Evolutionary conservation across 2,329 filamentous ascomycete species (phyloP).

Genomic region (Calonectria hongkongensis): DNA sequence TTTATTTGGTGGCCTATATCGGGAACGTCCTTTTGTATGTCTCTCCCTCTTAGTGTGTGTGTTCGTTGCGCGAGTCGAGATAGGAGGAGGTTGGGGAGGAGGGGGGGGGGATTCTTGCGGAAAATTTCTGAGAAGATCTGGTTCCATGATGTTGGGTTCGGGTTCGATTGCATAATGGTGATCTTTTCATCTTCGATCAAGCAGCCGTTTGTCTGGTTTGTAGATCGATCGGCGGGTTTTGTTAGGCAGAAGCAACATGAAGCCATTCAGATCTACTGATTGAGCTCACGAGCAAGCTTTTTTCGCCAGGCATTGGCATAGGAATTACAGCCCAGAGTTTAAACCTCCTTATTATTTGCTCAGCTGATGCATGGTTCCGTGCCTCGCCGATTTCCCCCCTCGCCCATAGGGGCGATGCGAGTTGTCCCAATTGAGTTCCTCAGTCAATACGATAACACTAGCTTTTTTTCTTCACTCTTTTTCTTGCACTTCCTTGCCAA

Average conservation of each 20-base stretch:
- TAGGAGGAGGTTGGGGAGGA: not conserved
- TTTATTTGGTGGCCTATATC: not conserved
- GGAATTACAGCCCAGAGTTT: not conserved
- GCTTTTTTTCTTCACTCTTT: not conserved
- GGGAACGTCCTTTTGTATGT: slow-evolving; percentile 17
- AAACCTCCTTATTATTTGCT: not conserved
- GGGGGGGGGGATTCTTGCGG: not conserved
- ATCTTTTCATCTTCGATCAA: not conserved
- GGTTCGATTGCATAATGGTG: not conserved
- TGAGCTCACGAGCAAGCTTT: not conserved
- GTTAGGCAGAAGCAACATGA: not conserved
- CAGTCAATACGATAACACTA: not conserved
- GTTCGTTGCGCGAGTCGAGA: not conserved
- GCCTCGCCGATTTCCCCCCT: not conserved
- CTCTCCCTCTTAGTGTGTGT: not conserved
- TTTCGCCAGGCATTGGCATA: too few species aligned
- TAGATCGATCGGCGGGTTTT: not conserved
- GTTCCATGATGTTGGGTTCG: slow-evolving; percentile 22
- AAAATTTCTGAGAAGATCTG: not conserved
- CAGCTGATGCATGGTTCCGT: slow-evolving; percentile 1
- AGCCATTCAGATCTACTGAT: not conserved
- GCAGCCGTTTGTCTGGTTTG: not conserved
- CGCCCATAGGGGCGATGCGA: not conserved
- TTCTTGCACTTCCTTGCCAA: not conserved
- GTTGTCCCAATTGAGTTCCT: slow-evolving; percentile 5